Evolutionary conservation across 2,329 filamentous ascomycete species (phyloP), one percentile per base, ranked within the genome.

Genomic region (Trichophaea hybrida): DNA sequence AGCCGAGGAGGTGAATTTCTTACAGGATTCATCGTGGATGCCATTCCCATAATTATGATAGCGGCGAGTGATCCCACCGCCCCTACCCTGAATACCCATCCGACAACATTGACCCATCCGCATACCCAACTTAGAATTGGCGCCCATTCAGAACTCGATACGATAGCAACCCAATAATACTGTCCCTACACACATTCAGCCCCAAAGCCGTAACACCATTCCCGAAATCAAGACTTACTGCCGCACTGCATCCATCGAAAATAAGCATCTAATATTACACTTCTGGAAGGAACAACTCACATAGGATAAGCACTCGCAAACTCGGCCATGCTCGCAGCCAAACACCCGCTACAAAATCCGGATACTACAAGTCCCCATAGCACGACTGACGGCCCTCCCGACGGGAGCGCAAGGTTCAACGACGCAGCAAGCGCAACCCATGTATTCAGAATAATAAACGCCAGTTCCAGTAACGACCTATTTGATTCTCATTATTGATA

Each of bases 81-180:
- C 6, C 84, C 84, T 4, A 80, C 82, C 57, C 88, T 72, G 7
- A 80, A 80, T 35, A 86, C 81, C 82, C 84, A 87, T 13, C 83
- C 84, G n/a, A 81, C 81, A 40, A 82, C 78, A 66, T 83, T 84
- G 70, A 83, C 85, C 83, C 84, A 88, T 33, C 84, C 84, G 0
- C 83, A 86, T 51, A 82, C 78, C 74, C 83, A 88, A 51, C 81
- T 83, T 8, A 86, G 76, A 34, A 80, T 73, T 0, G 81, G 79
- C 15, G 80, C 78, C 75, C 77, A 84, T 58, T 72, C 73, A 60
- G 77, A 75, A 75, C 81, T 83, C 35, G 78, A 76, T 63, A 87
- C 73, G 55, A 80, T 73, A 58, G 84, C 82, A 2, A 83, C 84
- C 84, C 84, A 87, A 69, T 87, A 82, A 65, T 88, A 87, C 70